These are phyloP conservation scores for Hondaea fermentalgiana DNA, from an alignment of 108 stramenopile species.

Conservation along the genomic window DNA sequence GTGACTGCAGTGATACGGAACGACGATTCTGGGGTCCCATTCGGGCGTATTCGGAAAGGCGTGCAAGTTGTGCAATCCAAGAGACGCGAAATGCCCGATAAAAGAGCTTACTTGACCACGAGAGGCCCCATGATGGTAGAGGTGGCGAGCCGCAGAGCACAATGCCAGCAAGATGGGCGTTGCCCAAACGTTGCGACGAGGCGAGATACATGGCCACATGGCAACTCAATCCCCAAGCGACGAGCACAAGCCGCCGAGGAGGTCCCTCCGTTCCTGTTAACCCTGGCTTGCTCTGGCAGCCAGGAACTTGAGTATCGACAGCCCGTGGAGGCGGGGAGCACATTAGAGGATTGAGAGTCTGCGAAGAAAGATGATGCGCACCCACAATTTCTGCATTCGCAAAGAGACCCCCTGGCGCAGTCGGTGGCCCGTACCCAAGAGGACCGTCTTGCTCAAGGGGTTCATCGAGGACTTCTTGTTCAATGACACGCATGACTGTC, in stretches of 20 bases:
- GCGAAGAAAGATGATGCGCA: neutral
- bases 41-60: neutral
- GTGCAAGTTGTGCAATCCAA: neutral
- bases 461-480: neutral
- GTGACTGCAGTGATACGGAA: neutral
- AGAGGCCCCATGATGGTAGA: neutral
- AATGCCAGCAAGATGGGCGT: neutral
- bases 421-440: neutral
- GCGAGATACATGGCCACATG: slow-evolving; percentile 6
- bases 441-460: neutral
- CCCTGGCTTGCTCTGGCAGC: neutral
- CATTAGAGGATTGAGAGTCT: too few relatives aligned
- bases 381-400: neutral
- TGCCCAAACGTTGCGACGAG: neutral
- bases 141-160: neutral
- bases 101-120: neutral
- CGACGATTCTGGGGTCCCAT: neutral
- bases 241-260: neutral
- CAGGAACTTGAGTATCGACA: too few relatives aligned
- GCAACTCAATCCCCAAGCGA: neutral
- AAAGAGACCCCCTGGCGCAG: neutral
- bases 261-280: neutral
- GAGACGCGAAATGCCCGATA: neutral
- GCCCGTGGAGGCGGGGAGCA: too few relatives aligned
- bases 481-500: neutral